A percentile compares a stretch with the other conserved stretches of the same genome.
These are phyloP conservation scores for Corynespora cassiicola DNA, from an alignment of 2,329 filamentous ascomycete species.

Conservation along the genomic window DNA sequence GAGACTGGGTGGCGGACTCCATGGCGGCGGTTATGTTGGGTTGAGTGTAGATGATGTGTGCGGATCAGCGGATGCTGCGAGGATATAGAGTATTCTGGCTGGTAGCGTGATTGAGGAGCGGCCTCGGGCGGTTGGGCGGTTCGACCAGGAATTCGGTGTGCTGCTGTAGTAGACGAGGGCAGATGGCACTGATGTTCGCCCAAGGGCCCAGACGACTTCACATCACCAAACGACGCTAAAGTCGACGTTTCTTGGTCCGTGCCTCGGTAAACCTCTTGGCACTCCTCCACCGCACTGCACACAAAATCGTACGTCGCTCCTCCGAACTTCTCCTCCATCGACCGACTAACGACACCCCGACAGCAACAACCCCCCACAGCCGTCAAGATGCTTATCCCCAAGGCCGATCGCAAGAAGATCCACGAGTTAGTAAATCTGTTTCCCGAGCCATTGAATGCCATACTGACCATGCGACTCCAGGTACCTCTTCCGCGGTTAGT, in stretches of 20 bases:
- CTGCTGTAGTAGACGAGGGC: slow-evolving; percentile 3
- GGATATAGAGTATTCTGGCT: too few species aligned
- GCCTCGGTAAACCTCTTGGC: slow-evolving; percentile 19
- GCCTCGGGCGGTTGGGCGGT: too few species aligned
- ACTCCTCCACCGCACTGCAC: slow-evolving; percentile 12
- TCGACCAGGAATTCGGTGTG: too few species aligned
- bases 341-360: slow-evolving; percentile 17
- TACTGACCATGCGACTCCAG: slow-evolving; percentile 32
- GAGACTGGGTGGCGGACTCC: slow-evolving; percentile 29
- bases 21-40: slow-evolving; percentile 16
- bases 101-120: too few species aligned
- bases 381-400: slow-evolving; percentile 86
- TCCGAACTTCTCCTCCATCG: slow-evolving; percentile 24
- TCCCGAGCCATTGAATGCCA: too few species aligned
- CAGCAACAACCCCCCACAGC: slow-evolving; percentile 30
- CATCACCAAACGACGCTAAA: too few species aligned
- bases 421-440: slow-evolving; percentile 99
- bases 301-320: neutral
- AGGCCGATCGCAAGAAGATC: slow-evolving; percentile 99
- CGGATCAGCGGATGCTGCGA: neutral
- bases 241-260: slow-evolving; percentile 14
- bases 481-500: slow-evolving; percentile 53
- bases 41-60: neutral
- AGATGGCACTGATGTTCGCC: too few species aligned
- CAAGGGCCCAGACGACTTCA: too few species aligned